Conservation (phyloP, 2,329 filamentous ascomycete genomes). For the Aspergillus tanneri region DNA sequence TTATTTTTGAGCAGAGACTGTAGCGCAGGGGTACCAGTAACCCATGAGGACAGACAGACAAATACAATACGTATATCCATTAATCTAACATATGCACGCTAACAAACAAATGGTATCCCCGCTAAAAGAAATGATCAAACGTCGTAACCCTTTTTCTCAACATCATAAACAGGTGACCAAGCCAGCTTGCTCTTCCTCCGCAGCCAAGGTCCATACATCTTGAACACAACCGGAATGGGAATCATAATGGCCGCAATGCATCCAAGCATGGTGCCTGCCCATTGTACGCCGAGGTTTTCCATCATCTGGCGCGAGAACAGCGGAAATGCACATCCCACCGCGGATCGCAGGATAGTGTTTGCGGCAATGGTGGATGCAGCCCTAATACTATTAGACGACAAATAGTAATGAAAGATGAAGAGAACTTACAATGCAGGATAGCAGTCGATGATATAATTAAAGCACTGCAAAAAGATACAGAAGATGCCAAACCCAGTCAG, state of each 20-base stretch:
- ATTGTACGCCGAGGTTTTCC: slow-evolving; percentile 37
- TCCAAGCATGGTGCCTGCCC: slow-evolving; percentile 40
- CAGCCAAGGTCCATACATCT: slow-evolving; percentile 32
- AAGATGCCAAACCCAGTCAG: slow-evolving; percentile 35
- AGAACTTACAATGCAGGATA: slow-evolving; percentile 41
- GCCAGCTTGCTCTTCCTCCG: slow-evolving; percentile 30
- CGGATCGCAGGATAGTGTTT: slow-evolving; percentile 42
- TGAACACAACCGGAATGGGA: slow-evolving; percentile 39
- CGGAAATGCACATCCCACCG: slow-evolving; percentile 39
- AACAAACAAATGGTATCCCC: slow-evolving; percentile 9
- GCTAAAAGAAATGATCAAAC: slow-evolving; percentile 6
- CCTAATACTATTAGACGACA: slow-evolving; percentile 18
- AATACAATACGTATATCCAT: not conserved
- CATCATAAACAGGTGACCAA: slow-evolving; percentile 12
- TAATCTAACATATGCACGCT: not conserved
- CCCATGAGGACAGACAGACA: not conserved
- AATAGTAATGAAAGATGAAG: no score
- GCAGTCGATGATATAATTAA: slow-evolving; percentile 43
- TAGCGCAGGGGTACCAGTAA: no score
- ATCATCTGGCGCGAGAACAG: slow-evolving; percentile 44
- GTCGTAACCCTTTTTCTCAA: slow-evolving; percentile 11
- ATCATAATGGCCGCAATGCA: slow-evolving; percentile 37
- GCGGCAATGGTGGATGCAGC: slow-evolving; percentile 43
- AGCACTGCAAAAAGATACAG: slow-evolving; percentile 35
- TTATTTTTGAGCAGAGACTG: slow-evolving; percentile 11